These are phyloP conservation scores for Boehmeria nivea DNA, from an alignment of 306 rosid genomes.

Conservation along the genomic window DNA sequence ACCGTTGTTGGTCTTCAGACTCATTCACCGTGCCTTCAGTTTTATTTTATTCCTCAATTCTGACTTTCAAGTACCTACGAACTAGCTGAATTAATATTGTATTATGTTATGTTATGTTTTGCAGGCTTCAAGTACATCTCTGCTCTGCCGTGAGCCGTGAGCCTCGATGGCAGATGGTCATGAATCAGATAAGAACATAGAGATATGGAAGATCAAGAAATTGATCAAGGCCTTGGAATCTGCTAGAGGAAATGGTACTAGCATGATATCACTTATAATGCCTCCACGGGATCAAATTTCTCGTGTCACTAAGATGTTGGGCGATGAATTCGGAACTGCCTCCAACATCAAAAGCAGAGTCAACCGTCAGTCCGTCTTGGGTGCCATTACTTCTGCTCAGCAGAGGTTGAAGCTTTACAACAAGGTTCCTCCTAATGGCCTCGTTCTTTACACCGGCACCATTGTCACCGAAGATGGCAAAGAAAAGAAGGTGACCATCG, in stretches of 20 bases:
- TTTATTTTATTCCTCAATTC: no score
- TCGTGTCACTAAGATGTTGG: slow-evolving; percentile 89
- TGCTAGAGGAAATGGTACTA: slow-evolving; percentile 87
- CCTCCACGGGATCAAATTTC: slow-evolving; percentile 92
- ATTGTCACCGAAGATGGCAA: slow-evolving; percentile 86
- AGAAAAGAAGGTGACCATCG: slow-evolving; percentile 88
- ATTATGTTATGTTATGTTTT: no score
- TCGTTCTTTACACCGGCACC: slow-evolving; percentile 80
- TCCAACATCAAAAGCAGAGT: slow-evolving; percentile 90
- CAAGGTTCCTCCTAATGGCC: slow-evolving; percentile 86
- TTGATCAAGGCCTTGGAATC: slow-evolving; percentile 82
- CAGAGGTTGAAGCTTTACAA: slow-evolving; percentile 82
- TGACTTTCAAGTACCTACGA: no score
- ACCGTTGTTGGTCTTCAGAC: no score
- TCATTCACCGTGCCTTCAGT: no score
- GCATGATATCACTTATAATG: slow-evolving; percentile 92
- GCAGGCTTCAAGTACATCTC: no score
- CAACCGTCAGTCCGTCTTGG: slow-evolving; percentile 80
- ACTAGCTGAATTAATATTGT: no score
- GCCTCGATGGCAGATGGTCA: slow-evolving; percentile 69
- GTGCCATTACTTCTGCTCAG: slow-evolving; percentile 87
- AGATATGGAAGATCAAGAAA: slow-evolving; percentile 93
- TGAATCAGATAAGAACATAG: slow-evolving; percentile 84
- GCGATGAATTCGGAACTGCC: slow-evolving; percentile 93
- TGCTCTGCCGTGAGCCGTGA: no score